These are phyloP conservation scores for Henckelia pumila DNA, from an alignment of 257 asterid species.

Conservation along the genomic window DNA sequence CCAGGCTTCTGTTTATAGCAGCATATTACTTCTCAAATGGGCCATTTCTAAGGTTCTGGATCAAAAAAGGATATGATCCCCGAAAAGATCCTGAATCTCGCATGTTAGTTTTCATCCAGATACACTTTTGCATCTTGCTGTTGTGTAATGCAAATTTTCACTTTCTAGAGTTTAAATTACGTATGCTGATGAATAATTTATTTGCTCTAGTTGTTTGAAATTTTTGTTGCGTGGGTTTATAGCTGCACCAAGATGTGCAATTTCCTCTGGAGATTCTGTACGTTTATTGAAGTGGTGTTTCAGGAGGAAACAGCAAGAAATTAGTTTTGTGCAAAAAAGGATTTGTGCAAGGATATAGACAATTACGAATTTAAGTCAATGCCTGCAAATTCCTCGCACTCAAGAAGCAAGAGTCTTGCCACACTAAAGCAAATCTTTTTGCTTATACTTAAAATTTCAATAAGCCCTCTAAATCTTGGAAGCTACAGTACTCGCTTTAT, in stretches of 20 bases:
- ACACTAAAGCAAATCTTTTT: too few relatives aligned
- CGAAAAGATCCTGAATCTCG: slow-evolving; percentile 95
- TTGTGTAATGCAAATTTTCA: slow-evolving; percentile 8
- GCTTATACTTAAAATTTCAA: too few relatives aligned
- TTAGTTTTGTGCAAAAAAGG: not conserved
- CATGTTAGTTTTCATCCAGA: slow-evolving; percentile 49
- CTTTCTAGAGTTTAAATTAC: slow-evolving; percentile 13
- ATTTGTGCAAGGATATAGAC: not conserved
- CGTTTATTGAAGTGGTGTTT: not conserved
- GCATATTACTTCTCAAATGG: slow-evolving; percentile 93
- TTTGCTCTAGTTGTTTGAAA: not conserved
- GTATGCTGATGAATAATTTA: slow-evolving; percentile 12
- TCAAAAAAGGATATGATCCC: slow-evolving; percentile 96
- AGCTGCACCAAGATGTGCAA: not conserved
- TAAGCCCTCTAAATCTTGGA: not conserved
- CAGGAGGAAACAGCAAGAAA: not conserved
- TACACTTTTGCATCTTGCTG: slow-evolving; percentile 4
- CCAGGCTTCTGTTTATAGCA: slow-evolving; percentile 78
- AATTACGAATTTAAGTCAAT: not conserved
- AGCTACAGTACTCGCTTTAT: not conserved
- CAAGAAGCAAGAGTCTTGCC: too few relatives aligned
- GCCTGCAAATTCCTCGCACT: not conserved
- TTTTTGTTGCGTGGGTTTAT: slow-evolving; percentile 2
- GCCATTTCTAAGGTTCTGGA: slow-evolving; percentile 84
- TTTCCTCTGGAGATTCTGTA: not conserved